Evolutionary conservation across 2,329 filamentous ascomycete genomes (phyloP), one percentile per base, ranked within the genome.

Genomic region (Trichoderma cornu-damae): DNA sequence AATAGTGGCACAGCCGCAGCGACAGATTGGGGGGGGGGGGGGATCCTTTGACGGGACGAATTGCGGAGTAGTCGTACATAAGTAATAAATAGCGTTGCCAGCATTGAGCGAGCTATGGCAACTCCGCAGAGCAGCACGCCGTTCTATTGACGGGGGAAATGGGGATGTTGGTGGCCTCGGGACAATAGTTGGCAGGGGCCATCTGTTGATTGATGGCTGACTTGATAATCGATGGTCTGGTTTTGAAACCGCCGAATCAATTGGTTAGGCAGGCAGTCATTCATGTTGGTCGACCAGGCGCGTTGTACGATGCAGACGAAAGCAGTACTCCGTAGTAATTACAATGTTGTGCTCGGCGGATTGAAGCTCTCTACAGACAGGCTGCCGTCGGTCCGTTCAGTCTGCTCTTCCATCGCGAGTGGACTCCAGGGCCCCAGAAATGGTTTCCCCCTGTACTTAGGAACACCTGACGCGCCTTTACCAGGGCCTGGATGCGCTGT

Each of bases 401-500:
- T 30, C 28, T 28, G 8, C 26, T 30, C n/a, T n/a, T n/a, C n/a
- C n/a, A n/a, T n/a, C n/a, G 42, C 20, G 24, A 20, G 18, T 12
- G 30, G 46, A 11, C 38, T 44, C 22, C 22, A 44, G 40, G 32
- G 51, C 40, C 30, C 43, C 51, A 26, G 37, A 18, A 28, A n/a
- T 48, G 16, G 24, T 24, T 8, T 4, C 26, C 52, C 49, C 52
- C 52, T 55, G 52, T 46, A 47, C 11, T 32, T 47, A 32, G 28
- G 49, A 47, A 30, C 52, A 55, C 52, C 52, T 55, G 52, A 55
- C 52, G 52, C 52, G 42, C 52, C 16, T 55, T 38, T 55, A 28
- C 52, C n/a, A 55, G 52, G 51, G 51, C 40, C 42, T 55, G 42
- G 40, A 46, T 43, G 42, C 51, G 42, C 51, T 47, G 51, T 46